A percentile compares a stretch with the other conserved stretches of the same genome.
Conservation (phyloP, 192 early-diverging fungal species). For the Irineochytrium annulatum region DNA sequence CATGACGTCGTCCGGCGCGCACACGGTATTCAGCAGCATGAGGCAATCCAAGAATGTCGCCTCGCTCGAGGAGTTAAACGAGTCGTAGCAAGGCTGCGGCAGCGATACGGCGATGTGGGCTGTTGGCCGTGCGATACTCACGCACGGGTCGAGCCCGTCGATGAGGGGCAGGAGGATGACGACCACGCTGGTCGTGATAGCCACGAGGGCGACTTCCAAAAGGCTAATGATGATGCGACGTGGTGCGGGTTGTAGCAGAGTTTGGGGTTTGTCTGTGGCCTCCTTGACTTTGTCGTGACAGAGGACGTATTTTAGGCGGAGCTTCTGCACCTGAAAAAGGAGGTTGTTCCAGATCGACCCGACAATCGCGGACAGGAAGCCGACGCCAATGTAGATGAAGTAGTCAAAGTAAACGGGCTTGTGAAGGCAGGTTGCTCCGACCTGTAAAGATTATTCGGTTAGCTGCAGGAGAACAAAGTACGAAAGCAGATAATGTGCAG, state of each 20-base stretch:
- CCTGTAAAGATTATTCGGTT: conserved; percentile 8
- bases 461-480: too few relatives aligned
- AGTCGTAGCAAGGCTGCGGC: not conserved
- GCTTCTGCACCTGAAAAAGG: conserved; percentile 25
- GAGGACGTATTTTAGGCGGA: conserved; percentile 23
- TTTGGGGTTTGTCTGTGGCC: too few relatives aligned
- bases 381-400: conserved; percentile 22
- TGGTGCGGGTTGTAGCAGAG: too few relatives aligned
- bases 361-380: conserved; percentile 20
- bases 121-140: not conserved
- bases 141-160: conserved; percentile 19
- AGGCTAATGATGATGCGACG: too few relatives aligned
- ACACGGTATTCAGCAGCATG: not conserved
- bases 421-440: conserved; percentile 11
- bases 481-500: too few relatives aligned
- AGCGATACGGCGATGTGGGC: not conserved
- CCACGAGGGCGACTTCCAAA: conserved; percentile 23
- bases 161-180: conserved; percentile 23
- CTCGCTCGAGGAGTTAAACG: not conserved
- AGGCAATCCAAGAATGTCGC: not conserved
- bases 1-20: conserved; percentile 1
- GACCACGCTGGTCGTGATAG: conserved; percentile 26
- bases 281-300: too few relatives aligned
- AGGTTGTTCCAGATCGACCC: conserved; percentile 27
- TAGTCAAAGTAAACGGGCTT: conserved; percentile 10